Evolutionary conservation across 148 eudicot species (phyloP), one percentile per base, ranked within the genome.

Genomic region (Spergularia bocconei): DNA sequence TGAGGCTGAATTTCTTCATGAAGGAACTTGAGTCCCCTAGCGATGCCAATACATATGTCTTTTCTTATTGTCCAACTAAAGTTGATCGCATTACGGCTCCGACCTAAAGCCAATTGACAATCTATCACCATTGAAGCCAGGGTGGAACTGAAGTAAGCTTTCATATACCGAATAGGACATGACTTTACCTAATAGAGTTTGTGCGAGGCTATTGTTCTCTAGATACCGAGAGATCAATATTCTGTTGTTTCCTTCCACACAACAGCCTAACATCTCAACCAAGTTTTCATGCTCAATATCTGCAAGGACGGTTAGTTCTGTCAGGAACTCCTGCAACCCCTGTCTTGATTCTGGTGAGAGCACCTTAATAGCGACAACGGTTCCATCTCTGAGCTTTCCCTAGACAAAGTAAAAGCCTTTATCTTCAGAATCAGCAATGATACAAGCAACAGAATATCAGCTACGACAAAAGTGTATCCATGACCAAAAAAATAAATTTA

Each of bases 181-280:
- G 51, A 71, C 63, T 11, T 79, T 84, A 93, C 98, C 92, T 4
- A 88, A 87, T 77, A 93, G 89, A 79, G 88, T 89, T 77, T 85
- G 87, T 58, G 90, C 83, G 70, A 93, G 83, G 86, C 98, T 93
- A 77, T 89, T 89, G 79, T 93, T 93, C 77, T 89, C 94, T 25
- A 89, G 88, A 81, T 93, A 93, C 80, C 89, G 85, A 52, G 92
- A 91, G 21, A 93, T 90, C 84, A 93, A 79, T 52, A 91, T 89
- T 81, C 93, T 82, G 57, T 89, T 87, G 57, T 77, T 60, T 36
- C 77, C 85, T 80, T 91, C 98, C 4, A 82, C 87, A 77, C 98
- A 93, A 72, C 98, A 91, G 64, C 98, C 98, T 41, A 85, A 67
- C 80, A 93, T 77, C 79, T 86, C 85, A 70, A 93, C 98, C 72